Conservation (phyloP, 108 stramenopile species). For the Skeletonema grethae region DNA sequence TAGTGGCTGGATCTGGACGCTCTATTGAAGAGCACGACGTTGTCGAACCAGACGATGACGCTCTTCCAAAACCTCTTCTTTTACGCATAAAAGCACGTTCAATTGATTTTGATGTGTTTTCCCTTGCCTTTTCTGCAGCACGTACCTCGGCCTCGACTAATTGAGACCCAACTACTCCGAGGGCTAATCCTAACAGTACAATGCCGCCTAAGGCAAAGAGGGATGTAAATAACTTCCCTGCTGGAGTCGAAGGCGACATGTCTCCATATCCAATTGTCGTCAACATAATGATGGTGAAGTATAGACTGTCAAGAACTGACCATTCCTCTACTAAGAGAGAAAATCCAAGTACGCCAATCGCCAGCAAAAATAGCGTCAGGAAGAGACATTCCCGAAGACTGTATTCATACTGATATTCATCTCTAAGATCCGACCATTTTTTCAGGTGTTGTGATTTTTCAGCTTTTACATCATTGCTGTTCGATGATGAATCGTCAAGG, state of each 20-base stretch:
- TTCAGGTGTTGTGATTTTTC: background rate
- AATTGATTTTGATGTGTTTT: constrained; percentile 4
- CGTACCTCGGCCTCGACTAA: constrained; percentile 39
- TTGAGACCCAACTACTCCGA: constrained; percentile 45
- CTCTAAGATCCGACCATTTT: background rate
- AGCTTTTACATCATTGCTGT: background rate
- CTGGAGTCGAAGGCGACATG: constrained; percentile 35
- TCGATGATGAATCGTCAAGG: background rate
- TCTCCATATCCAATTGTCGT: constrained; percentile 80
- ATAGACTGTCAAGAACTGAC: constrained; percentile 44
- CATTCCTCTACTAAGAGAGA: constrained; percentile 28
- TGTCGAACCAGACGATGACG: background rate
- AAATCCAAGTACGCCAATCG: background rate
- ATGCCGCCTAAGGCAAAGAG: constrained; percentile 58
- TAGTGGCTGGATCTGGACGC: too few relatives aligned
- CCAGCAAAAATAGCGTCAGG: background rate
- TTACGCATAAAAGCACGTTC: background rate
- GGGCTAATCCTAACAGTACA: constrained; percentile 44
- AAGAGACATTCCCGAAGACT: background rate
- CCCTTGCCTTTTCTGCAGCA: constrained; percentile 12
- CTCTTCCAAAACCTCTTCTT: background rate
- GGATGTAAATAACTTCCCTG: constrained; percentile 47
- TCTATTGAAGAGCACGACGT: background rate
- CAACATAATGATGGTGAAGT: constrained; percentile 57
- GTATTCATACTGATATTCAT: background rate